Base-by-base conservation (phyloP, 768 basidiomycete genomes). In the Serendipita indica region DNA sequence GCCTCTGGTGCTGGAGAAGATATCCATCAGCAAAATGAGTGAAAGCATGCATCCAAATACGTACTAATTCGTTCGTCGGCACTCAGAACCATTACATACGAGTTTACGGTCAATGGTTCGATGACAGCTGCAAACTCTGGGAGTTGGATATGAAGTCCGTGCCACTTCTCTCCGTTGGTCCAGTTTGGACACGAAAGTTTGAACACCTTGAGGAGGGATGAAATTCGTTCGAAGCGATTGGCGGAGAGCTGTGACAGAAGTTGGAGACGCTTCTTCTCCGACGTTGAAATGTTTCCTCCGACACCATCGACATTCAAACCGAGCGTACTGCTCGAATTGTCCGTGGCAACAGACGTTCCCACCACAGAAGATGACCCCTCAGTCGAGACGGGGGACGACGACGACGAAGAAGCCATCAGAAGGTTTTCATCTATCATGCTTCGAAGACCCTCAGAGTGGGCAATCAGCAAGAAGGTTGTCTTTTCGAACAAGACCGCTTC, bases 401-500 rank as follows among this genome's bases (percentile, higher is more conserved):
- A 25, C 4, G 49, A 54, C 41, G 41, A 43, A n/a, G 41, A 43
- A 4, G 49, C 49, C 7, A 32, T 27, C 20, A 54, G 30, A 7
- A 54, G 30, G 33, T 58, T 39, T 52, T 64, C 28, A 27, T 62
- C 61, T 22, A 39, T 60, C 3, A 46, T 70, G 7, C 69, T 69
- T 14, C 61, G 49, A 7, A 16, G 62, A n/a, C 22, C 61, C 49
- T 58, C 58, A 5, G 86, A 86, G 2, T 87, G 87, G 3, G 94
- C 91, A 62, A 99, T 92, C 64, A 99, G 93, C 58, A 99, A 85
- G 74, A 98, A 98, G 32, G 96, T 98, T 6, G 92, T 93, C 57
- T 89, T 85, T 68, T 99, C 96, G 65, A 99, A 98, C 37, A 97
- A 80, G 65, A 98, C 84, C 60, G 91, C 89, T 70, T 99, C 96